Percentiles rank a stretch among this genome's conserved stretches.
These are phyloP conservation scores for Scleroderma citrinum DNA, from an alignment of 768 basidiomycete species.

Conservation along the genomic window DNA sequence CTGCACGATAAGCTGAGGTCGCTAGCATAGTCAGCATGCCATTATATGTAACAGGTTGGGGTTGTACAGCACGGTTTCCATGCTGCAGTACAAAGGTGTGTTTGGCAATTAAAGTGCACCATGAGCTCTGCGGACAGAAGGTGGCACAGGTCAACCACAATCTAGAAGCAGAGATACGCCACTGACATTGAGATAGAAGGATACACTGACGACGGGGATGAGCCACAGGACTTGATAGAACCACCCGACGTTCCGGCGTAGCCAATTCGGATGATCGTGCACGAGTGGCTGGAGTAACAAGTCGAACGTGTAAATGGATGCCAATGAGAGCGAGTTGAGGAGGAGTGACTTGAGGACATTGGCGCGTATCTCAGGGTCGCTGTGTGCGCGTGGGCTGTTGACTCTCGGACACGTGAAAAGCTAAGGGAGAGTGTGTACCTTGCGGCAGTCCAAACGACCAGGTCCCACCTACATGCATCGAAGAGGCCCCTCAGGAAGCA, in stretches of 20 bases:
- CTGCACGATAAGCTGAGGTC: conserved; percentile 72
- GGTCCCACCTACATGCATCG: conserved; percentile 71
- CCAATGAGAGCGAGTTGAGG: conserved; percentile 64
- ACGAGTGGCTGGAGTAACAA: conserved; percentile 64
- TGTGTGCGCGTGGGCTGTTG: conserved; percentile 23
- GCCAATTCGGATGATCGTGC: conserved; percentile 54
- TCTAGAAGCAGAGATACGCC: conserved; percentile 2
- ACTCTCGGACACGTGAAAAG: conserved; percentile 1
- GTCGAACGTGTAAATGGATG: conserved; percentile 75
- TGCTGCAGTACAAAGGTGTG: conserved; percentile 68
- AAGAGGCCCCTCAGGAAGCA: conserved; percentile 56
- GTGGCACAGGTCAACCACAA: neutral
- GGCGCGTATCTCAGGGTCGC: conserved; percentile 70
- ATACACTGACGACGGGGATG: conserved; percentile 65
- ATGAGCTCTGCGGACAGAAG: conserved; percentile 53
- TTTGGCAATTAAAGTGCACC: conserved; percentile 73
- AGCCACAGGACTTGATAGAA: conserved; percentile 78
- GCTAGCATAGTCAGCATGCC: conserved; percentile 71
- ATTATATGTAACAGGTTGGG: conserved; percentile 54
- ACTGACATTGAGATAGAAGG: conserved; percentile 80
- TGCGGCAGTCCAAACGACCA: conserved; percentile 50
- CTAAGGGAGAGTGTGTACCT: conserved; percentile 38
- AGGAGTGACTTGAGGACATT: conserved; percentile 72
- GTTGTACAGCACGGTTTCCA: conserved; percentile 50
- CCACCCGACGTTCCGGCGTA: conserved; percentile 68